A percentile compares a stretch with the other conserved stretches of the same genome.
Conservation (phyloP, 352 stramenopile species). For the Nothophytophthora sp. region DNA sequence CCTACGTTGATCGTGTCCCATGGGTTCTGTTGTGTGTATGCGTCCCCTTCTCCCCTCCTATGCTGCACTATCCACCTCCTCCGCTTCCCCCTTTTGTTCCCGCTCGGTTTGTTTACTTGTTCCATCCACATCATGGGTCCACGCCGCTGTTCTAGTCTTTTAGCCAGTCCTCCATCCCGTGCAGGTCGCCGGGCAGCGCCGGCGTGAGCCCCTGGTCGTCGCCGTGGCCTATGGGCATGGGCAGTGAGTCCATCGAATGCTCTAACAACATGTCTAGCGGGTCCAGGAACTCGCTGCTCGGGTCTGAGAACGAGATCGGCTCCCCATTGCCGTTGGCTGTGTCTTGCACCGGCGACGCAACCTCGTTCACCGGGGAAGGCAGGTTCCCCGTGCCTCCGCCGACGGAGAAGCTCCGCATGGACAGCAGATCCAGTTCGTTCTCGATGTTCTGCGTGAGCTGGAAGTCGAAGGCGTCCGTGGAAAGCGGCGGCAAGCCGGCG, state of each 20-base stretch:
- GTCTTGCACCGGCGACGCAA: conserved; percentile 9
- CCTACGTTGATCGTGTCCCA: conserved; percentile 17
- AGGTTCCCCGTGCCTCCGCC: conserved; percentile 11
- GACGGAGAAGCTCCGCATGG: conserved; percentile 60
- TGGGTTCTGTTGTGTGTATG: conserved; percentile 13
- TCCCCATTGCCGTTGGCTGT: conserved; percentile 23
- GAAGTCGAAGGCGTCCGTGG: conserved; percentile 68
- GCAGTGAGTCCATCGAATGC: conserved; percentile 46
- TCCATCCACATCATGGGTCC: conserved; percentile 5
- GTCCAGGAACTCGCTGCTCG: conserved; percentile 43
- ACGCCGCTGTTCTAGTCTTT: conserved; percentile 61
- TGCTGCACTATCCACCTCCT: conserved; percentile 2
- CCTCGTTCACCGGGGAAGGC: conserved; percentile 18
- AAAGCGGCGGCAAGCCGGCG: conserved; percentile 55
- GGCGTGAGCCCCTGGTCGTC: conserved; percentile 40
- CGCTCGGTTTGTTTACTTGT: conserved; percentile 19
- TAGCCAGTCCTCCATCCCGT: conserved; percentile 81
- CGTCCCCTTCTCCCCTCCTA: neutral
- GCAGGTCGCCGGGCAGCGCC: conserved; percentile 65
- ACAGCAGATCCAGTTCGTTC: conserved; percentile 77
- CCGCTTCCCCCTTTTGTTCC: conserved; percentile 17
- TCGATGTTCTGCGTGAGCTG: conserved; percentile 81
- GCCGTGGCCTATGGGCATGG: conserved; percentile 72
- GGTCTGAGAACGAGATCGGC: conserved; percentile 42
- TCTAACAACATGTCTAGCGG: conserved; percentile 61